These are phyloP conservation scores for Sarocladium kiliense DNA, from an alignment of 2,329 filamentous ascomycete species.

Conservation along the genomic window DNA sequence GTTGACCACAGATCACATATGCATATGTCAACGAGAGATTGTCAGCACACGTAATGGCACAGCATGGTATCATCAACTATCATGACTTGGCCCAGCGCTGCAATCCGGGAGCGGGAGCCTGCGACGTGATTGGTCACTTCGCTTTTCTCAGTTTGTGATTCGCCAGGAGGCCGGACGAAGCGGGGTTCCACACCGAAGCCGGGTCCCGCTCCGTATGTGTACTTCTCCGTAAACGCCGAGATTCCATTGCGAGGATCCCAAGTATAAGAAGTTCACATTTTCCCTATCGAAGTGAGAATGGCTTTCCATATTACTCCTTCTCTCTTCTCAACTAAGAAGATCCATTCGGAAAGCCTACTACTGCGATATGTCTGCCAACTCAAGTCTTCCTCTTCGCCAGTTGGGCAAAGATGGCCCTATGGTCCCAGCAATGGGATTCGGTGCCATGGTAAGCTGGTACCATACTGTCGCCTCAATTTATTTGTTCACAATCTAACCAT, in stretches of 20 bases:
- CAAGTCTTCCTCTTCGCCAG: constrained; percentile 12
- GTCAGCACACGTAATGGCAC: too few species aligned
- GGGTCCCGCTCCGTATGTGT: not conserved
- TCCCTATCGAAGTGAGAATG: too few species aligned
- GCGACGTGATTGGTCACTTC: not conserved
- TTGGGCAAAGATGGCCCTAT: constrained; percentile 46
- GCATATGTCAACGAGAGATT: too few species aligned
- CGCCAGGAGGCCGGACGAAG: not conserved
- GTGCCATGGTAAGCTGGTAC: constrained; percentile 36
- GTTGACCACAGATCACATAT: too few species aligned
- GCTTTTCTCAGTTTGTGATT: not conserved
- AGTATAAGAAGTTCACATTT: not conserved
- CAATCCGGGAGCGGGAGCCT: too few species aligned
- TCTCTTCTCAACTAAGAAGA: too few species aligned
- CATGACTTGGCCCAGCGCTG: too few species aligned
- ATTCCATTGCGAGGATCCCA: too few species aligned
- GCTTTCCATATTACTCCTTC: too few species aligned
- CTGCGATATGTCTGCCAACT: not conserved
- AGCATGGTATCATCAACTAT: too few species aligned
- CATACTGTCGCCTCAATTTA: not conserved
- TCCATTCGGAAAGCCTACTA: too few species aligned
- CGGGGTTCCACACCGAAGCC: not conserved
- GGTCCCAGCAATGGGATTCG: constrained; percentile 43
- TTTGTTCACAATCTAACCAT: not conserved
- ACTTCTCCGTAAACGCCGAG: not conserved